Conservation (phyloP, 805 yeast species). For the Candida germanica region DNA sequence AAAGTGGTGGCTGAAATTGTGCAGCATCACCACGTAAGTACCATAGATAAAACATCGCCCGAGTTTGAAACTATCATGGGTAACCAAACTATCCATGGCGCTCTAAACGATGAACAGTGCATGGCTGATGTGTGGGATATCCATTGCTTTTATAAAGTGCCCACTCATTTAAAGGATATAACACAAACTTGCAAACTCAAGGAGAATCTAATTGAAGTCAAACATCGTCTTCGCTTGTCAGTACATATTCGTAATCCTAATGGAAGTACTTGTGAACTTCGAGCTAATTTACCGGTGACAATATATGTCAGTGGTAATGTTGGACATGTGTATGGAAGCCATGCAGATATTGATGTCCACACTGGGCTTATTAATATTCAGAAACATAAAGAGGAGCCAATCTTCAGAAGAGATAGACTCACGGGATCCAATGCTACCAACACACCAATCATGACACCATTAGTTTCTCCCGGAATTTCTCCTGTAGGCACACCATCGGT, state of each 20-base stretch:
- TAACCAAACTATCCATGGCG: conserved; percentile 18
- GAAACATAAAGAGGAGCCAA: conserved; percentile 21
- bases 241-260: conserved; percentile 45
- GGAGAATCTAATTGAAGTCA: conserved; percentile 40
- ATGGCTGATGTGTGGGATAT: conserved; percentile 45
- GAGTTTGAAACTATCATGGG: conserved; percentile 34
- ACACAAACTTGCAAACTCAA: conserved; percentile 43
- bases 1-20: conserved; percentile 22
- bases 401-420: conserved; percentile 25
- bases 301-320: conserved; percentile 41
- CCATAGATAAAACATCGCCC: conserved; percentile 39
- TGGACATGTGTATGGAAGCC: conserved; percentile 35
- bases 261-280: conserved; percentile 50
- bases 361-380: conserved; percentile 24
- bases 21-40: conserved; percentile 32
- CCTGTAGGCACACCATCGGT: conserved; percentile 4
- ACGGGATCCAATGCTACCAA: not conserved
- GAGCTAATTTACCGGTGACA: conserved; percentile 49
- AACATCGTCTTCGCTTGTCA: conserved; percentile 44
- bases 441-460: conserved; percentile 9
- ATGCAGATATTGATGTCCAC: conserved; percentile 27
- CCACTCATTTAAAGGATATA: conserved; percentile 35
- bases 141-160: conserved; percentile 38
- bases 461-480: conserved; percentile 5
- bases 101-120: conserved; percentile 10